Conservation (phyloP, 345 rosid species). For the Dipteronia dyeriana region DNA sequence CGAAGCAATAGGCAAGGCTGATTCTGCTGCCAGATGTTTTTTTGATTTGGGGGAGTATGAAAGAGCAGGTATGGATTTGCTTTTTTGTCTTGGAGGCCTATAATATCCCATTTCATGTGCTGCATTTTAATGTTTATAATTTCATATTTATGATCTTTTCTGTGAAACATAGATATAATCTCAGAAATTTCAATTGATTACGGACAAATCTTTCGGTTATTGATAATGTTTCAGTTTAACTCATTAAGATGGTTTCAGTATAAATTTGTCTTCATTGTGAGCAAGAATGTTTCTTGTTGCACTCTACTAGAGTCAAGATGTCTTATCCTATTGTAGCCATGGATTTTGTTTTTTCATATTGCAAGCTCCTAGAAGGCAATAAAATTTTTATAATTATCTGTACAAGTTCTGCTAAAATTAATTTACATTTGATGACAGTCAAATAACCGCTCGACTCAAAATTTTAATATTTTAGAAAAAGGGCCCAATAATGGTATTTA, state of each 20-base stretch:
- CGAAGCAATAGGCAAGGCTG: slow-evolving; percentile 46
- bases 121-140: neutral
- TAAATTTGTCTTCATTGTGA: neutral
- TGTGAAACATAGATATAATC: neutral
- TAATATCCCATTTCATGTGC: neutral
- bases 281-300: neutral
- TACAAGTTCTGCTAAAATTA: neutral
- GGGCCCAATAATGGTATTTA: neutral
- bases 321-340: too few species aligned
- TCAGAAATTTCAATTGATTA: neutral
- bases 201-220: neutral
- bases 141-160: neutral
- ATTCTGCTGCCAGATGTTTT: slow-evolving; percentile 50
- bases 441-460: neutral
- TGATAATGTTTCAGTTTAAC: neutral
- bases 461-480: too few species aligned
- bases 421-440: neutral
- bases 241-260: neutral
- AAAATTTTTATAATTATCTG: too few species aligned
- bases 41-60: slow-evolving; percentile 39
- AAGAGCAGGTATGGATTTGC: slow-evolving; percentile 35
- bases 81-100: neutral
- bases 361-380: too few species aligned
- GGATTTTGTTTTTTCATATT: too few species aligned
- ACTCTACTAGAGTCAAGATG: neutral